These are phyloP conservation scores for Dendrocalamus latiflorus DNA, from an alignment of 202 grass and related monocot species.

Conservation along the genomic window DNA sequence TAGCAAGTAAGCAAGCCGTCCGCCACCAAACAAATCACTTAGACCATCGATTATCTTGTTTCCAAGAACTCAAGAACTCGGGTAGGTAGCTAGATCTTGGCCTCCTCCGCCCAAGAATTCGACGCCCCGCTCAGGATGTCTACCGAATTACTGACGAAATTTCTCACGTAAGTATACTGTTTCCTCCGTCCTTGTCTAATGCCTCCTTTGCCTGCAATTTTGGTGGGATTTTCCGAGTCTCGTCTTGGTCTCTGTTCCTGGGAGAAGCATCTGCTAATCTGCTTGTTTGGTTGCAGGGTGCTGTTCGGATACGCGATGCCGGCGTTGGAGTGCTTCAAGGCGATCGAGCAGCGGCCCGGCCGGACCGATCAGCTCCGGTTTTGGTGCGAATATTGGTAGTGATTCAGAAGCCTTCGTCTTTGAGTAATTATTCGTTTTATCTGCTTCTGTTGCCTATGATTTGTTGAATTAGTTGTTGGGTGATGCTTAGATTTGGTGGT, in stretches of 20 bases:
- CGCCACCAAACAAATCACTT: conserved; percentile 8
- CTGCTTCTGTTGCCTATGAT: background rate
- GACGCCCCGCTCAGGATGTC: conserved; percentile 35
- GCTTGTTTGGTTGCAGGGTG: conserved; percentile 34
- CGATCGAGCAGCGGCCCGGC: conserved; percentile 56
- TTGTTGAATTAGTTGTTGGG: background rate
- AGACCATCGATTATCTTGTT: background rate
- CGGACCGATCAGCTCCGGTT: conserved; percentile 69
- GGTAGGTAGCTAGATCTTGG: background rate
- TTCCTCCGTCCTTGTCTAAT: background rate
- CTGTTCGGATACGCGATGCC: conserved; percentile 82
- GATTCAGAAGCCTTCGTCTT: conserved; percentile 13
- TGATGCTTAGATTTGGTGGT: background rate
- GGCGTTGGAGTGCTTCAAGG: conserved; percentile 90
- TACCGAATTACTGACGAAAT: too few relatives aligned
- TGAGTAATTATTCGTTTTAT: background rate
- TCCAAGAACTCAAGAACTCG: conserved; percentile 1
- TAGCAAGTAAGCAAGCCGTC: conserved; percentile 33
- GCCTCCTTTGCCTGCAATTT: background rate
- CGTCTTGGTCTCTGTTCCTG: background rate
- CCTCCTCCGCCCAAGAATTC: background rate
- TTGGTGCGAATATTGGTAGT: conserved; percentile 96
- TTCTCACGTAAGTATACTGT: conserved; percentile 74
- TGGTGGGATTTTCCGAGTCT: background rate
- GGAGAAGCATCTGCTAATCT: background rate